Evolutionary conservation across 257 asterid species (phyloP), one percentile per base, ranked within the genome.

Genomic region (Primulina huaijiensis): DNA sequence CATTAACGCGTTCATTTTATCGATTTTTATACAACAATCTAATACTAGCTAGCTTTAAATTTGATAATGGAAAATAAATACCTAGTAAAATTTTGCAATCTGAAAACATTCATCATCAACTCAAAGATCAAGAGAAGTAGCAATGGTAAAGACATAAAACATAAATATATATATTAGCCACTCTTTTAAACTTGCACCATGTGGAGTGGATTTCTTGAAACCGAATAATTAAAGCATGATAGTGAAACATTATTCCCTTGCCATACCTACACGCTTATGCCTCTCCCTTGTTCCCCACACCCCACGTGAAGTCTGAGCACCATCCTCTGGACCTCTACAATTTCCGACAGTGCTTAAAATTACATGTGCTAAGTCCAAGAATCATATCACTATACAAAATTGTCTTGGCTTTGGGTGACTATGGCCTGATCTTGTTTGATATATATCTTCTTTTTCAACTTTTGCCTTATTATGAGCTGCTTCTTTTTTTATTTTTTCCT

Each of bases 401-500:
- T 77, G 74, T 11, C 72, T 68, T 21, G 31, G 12, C 60, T 52
- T 60, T 73, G 60, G 65, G 67, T 17, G 53, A 65, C 46, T 38
- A 38, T 38, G 53, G 53, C 53, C 19, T 43, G 53, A 43, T 43
- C 53, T 10, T 10, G 53, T 10, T 43, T 43, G 11, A 25, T 38
- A 66, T 16, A 23, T 1, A 61, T 3, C n/a, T 14, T 43, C 25
- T 37, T 21, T 4, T 34, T 34, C 35, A 12, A 57, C 25, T 72
- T 58, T 37, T 23, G 8, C 59, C 67, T 43, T 43, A 43, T 43
- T 12, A 43, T 14, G 34, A 21, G 59, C 60, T 35, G 23, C 14
- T 34, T 34, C 8, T 34, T 34, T 34, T 34, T 34, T 4, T 33
- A n/a, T 33, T 34, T 34, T 34, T 34, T 9, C 8, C 43, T 7